Percentiles rank a stretch among this genome's conserved stretches.
Evolutionary conservation across 768 basidiomycete species (phyloP).

Genomic region (Termitomyces sp.): DNA sequence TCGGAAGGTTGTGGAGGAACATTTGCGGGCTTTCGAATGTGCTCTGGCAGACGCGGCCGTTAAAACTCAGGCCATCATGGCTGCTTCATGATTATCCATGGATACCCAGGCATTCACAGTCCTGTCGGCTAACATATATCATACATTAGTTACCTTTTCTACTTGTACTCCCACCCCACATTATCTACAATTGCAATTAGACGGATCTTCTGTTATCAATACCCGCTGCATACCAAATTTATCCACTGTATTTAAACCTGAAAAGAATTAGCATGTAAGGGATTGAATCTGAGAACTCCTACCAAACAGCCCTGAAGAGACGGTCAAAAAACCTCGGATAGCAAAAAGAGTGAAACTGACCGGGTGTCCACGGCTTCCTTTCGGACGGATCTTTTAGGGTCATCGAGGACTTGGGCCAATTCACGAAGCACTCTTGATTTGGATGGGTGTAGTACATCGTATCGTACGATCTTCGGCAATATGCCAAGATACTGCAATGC

Average conservation of each 20-base stretch:
- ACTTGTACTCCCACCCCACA: slow-evolving; percentile 23
- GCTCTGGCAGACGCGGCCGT: slow-evolving; percentile 67
- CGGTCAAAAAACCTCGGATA: neutral
- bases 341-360: slow-evolving; percentile 18
- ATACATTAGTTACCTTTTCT: slow-evolving; percentile 20
- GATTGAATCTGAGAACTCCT: slow-evolving; percentile 11
- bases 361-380: slow-evolving; percentile 85
- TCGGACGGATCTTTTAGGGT: slow-evolving; percentile 81
- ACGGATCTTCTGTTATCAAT: slow-evolving; percentile 18
- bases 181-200: slow-evolving; percentile 19
- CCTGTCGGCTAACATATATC: slow-evolving; percentile 24
- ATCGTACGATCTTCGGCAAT: slow-evolving; percentile 74
- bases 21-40: slow-evolving; percentile 68
- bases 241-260: slow-evolving; percentile 61
- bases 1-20: slow-evolving; percentile 69
- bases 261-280: slow-evolving; percentile 15
- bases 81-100: slow-evolving; percentile 38
- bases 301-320: slow-evolving; percentile 43
- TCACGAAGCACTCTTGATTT: slow-evolving; percentile 71
- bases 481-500: slow-evolving; percentile 72
- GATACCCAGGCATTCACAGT: slow-evolving; percentile 9
- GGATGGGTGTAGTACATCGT: slow-evolving; percentile 77
- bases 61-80: slow-evolving; percentile 83
- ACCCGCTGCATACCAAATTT: slow-evolving; percentile 15
- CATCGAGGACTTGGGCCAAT: slow-evolving; percentile 75